Evolutionary conservation across 2,329 filamentous ascomycete genomes (phyloP), one percentile per base, ranked within the genome.

Genomic region (Xylariomycetidae sp.): DNA sequence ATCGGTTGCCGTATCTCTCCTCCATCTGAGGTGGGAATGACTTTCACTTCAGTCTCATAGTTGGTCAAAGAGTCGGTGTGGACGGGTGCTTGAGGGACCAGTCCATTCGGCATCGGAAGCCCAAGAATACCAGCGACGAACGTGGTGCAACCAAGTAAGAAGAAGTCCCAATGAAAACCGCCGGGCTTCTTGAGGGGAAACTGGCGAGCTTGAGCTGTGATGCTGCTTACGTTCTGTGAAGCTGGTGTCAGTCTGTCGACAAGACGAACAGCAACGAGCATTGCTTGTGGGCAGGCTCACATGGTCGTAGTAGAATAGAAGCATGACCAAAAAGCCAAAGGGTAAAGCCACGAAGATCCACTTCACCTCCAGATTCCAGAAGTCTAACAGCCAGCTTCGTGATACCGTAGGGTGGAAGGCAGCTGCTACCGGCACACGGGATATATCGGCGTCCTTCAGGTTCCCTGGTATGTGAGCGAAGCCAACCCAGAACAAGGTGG

Each of bases 241-340:
- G 14, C 7, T 27, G 25, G 25, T 23, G 12, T 23, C 12, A 12
- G 20, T 23, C 19, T 6, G 13, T 13, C 18, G 12, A 22, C 29
- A 7, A n/a, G 13, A 4, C 2, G 22, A 4, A 18, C 19, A 23
- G 8, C 9, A 8, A 27, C 14, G 13, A 7, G 8, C 14, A 7
- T 8, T 10, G 13, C 9, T 6, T 14, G 14, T 14, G 25, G 14
- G 16, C 10, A 18, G 10, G 43, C 52, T 39, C 50, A 65, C 63
- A 49, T 74, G 71, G 49, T 74, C 71, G 43, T 72, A 74, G 50
- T 74, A 75, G 54, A 74, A 74, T 3, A 75, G 60, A 5, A 71
- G 42, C 40, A 69, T 73, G 19, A 72, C 52, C 18, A 75, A 47
- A 33, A 74, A 66, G 0, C 68, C 71, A 37, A 74, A 71, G 0